phyloP scores from a whole-genome alignment of 139 green algal species.

The Chlamydomonas asymmetrica region DNA sequence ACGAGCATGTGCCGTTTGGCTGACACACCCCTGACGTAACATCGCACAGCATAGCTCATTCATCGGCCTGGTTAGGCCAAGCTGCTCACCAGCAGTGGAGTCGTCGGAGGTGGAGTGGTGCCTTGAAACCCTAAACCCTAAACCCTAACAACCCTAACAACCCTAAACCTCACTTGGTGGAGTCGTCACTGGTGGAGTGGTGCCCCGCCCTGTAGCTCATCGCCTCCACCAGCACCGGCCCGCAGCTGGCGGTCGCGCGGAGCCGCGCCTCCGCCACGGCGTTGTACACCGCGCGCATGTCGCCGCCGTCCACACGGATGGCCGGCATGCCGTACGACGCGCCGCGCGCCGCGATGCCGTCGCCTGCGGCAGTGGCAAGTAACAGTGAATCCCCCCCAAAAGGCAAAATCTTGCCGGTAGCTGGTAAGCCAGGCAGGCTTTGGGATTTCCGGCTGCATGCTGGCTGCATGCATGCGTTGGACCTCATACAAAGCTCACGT shows the following conservation, averaged over 20 bases:
- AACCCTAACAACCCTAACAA: too few relatives aligned
- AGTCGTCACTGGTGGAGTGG: conserved; percentile 92
- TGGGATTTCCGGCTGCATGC: too few relatives aligned
- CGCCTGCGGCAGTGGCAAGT: conserved; percentile 60
- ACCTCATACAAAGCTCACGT: too few relatives aligned
- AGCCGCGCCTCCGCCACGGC: conserved; percentile 62
- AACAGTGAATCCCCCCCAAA: too few relatives aligned
- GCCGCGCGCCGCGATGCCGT: conserved; percentile 83
- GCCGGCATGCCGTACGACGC: conserved; percentile 79
- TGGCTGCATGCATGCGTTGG: too few relatives aligned
- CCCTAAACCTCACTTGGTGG: conserved; percentile 60
- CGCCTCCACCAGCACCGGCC: conserved; percentile 80
- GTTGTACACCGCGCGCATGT: conserved; percentile 83
- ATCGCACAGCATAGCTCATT: not conserved
- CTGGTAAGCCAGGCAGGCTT: too few relatives aligned
- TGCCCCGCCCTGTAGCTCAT: conserved; percentile 92
- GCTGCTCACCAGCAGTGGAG: not conserved
- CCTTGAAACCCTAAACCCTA: not conserved
- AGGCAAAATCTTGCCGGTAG: too few relatives aligned
- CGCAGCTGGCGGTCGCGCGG: conserved; percentile 31
- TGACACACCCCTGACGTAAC: too few relatives aligned
- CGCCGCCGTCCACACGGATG: conserved; percentile 88
- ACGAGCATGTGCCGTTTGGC: too few relatives aligned
- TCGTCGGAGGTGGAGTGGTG: conserved; percentile 21
- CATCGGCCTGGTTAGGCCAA: not conserved